phyloP scores from a whole-genome alignment of 306 rosid genomes.

The Pyrus bretschneideri region DNA sequence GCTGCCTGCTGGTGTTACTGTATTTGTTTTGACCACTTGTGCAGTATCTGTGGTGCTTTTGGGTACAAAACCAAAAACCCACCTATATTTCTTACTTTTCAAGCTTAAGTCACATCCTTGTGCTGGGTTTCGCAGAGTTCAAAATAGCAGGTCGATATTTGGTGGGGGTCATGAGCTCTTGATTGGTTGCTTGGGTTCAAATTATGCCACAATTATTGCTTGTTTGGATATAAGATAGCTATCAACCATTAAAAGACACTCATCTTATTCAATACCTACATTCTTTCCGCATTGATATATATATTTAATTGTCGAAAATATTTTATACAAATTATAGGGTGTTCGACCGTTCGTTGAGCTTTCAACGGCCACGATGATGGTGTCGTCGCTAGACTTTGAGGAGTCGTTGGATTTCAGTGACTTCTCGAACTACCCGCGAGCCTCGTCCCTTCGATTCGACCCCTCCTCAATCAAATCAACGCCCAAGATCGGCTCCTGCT shows the following conservation, averaged over 20 bases:
- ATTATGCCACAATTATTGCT: constrained; percentile 11
- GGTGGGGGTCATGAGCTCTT: not conserved
- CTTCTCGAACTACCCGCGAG: constrained; percentile 65
- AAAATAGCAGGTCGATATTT: not conserved
- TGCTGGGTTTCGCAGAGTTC: not conserved
- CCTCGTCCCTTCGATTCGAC: constrained; percentile 82
- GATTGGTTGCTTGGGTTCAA: not conserved
- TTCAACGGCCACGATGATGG: constrained; percentile 53
- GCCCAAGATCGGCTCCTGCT: constrained; percentile 68
- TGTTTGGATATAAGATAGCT: not conserved
- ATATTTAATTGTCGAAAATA: too few relatives aligned
- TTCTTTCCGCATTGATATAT: too few relatives aligned
- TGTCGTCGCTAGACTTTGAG: constrained; percentile 80
- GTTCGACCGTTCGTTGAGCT: constrained; percentile 80
- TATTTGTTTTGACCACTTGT: not conserved
- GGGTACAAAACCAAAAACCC: not conserved
- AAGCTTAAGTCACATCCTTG: not conserved
- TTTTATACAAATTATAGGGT: constrained; percentile 33
- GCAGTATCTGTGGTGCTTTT: not conserved
- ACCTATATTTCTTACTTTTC: not conserved
- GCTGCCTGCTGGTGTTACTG: not conserved
- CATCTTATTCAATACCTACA: too few relatives aligned
- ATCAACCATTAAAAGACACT: too few relatives aligned
- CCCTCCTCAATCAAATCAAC: constrained; percentile 46
- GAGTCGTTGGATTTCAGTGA: constrained; percentile 64